A percentile compares a stretch with the other conserved stretches of the same genome.
Evolutionary conservation across 441 rosid genomes (phyloP).

Genomic region (Dalechampia spathulata): DNA sequence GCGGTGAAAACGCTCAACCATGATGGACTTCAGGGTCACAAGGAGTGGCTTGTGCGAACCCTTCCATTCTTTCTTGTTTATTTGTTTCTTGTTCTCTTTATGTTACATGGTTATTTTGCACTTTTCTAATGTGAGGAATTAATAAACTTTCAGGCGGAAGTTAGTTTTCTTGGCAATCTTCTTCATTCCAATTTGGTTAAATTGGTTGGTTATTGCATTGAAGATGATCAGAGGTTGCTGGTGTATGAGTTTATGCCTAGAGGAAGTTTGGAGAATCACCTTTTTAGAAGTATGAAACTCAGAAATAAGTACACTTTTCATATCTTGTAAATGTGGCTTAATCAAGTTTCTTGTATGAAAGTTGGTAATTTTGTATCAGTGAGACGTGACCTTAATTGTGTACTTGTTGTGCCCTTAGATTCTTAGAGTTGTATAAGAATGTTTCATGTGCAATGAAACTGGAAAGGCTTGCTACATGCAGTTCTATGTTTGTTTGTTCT

Average conservation of each 20-base stretch:
- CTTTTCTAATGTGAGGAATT: not conserved
- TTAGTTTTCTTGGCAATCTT: conserved; percentile 38
- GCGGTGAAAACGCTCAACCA: conserved; percentile 46
- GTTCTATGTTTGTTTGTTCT: no score
- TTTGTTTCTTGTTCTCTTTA: not conserved
- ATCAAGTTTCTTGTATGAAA: no score
- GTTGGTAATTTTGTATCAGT: no score
- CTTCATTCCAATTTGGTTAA: conserved; percentile 37
- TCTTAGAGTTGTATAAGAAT: not conserved
- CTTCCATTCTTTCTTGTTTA: conserved; percentile 5
- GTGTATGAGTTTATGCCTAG: conserved; percentile 42
- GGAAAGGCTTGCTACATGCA: no score
- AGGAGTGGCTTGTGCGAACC: conserved; percentile 42
- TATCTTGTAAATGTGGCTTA: not conserved
- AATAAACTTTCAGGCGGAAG: conserved; percentile 31
- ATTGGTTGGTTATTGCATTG: conserved; percentile 40
- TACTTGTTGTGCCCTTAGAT: no score
- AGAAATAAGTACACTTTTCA: not conserved
- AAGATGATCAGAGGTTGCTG: conserved; percentile 36
- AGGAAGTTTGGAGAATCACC: conserved; percentile 46
- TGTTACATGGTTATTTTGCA: not conserved
- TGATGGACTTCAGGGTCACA: conserved; percentile 49
- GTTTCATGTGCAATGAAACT: not conserved
- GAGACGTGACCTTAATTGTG: no score
- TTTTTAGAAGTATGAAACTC: conserved; percentile 33